Percentiles rank a stretch among this genome's conserved stretches.
These are phyloP conservation scores for Alternaria novae-zelandiae DNA, from an alignment of 2,329 filamentous ascomycete species.

Conservation along the genomic window DNA sequence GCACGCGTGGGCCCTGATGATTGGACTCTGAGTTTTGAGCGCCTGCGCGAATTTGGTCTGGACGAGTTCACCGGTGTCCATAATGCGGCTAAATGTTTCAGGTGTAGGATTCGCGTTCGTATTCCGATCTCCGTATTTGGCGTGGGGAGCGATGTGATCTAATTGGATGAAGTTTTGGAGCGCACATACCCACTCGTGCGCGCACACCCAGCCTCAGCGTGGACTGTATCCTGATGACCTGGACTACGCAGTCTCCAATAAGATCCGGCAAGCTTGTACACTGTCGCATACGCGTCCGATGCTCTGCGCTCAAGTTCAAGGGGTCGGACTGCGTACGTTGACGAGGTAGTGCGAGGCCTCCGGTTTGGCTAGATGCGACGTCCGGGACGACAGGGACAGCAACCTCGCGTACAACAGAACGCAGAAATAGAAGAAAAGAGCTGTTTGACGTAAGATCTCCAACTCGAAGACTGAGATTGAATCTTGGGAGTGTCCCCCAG, in stretches of 20 bases:
- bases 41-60: conserved; percentile 34
- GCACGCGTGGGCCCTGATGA: conserved; percentile 30
- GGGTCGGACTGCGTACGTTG: not conserved
- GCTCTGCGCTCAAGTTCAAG: not conserved
- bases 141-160: not conserved
- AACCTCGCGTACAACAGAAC: not conserved
- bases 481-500: not conserved
- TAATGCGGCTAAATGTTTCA: conserved; percentile 11
- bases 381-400: not conserved
- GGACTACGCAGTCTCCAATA: not conserved
- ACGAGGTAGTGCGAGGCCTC: not conserved
- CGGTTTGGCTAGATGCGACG: not conserved
- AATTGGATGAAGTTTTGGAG: not conserved
- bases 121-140: not conserved
- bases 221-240: not conserved
- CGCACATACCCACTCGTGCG: not conserved
- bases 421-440: not conserved
- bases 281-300: not conserved
- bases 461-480: not conserved
- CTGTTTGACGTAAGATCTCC: not conserved
- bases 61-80: conserved; percentile 28
- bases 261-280: not conserved
- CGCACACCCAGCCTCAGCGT: not conserved
- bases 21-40: conserved; percentile 32
- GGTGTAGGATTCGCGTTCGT: not conserved